These are phyloP conservation scores for Macrocybe gigantea DNA, from an alignment of 768 basidiomycete genomes.

Conservation along the genomic window DNA sequence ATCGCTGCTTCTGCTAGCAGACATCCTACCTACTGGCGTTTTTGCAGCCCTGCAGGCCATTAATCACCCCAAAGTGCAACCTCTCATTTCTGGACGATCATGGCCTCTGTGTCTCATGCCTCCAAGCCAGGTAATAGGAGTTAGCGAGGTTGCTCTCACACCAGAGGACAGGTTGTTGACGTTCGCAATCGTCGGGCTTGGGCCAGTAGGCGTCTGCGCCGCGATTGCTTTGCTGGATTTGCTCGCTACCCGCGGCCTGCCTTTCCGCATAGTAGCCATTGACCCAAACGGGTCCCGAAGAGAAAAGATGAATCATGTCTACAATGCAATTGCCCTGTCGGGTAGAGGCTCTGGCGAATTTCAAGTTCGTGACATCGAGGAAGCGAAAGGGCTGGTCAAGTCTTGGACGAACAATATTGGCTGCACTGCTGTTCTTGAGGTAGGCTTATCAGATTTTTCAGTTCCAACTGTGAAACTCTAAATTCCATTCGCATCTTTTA, in stretches of 20 bases:
- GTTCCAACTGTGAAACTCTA: neutral
- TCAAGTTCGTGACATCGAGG: constrained; percentile 42
- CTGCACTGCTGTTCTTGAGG: constrained; percentile 66
- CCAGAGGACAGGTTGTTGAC: constrained; percentile 47
- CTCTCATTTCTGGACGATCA: constrained; percentile 50
- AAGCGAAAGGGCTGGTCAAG: constrained; percentile 41
- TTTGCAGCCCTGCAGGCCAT: constrained; percentile 71
- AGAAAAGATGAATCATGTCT: constrained; percentile 54
- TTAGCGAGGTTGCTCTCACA: constrained; percentile 26
- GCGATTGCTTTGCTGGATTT: constrained; percentile 59
- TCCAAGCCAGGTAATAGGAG: constrained; percentile 10
- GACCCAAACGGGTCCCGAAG: constrained; percentile 56
- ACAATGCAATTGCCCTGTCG: constrained; percentile 38
- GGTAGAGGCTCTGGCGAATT: constrained; percentile 45
- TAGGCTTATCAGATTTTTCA: constrained; percentile 16
- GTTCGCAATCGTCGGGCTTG: constrained; percentile 67
- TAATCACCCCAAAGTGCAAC: constrained; percentile 64
- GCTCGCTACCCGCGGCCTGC: constrained; percentile 36
- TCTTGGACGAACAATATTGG: constrained; percentile 54
- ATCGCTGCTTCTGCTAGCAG: constrained; percentile 66
- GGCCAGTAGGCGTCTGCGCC: constrained; percentile 75
- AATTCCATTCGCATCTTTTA: neutral
- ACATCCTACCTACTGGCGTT: constrained; percentile 76
- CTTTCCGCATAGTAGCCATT: constrained; percentile 56
- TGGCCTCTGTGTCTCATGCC: constrained; percentile 48